phyloP scores from a whole-genome alignment of 495 filamentous ascomycete genomes.

The Annulohypoxylon moriforme region DNA sequence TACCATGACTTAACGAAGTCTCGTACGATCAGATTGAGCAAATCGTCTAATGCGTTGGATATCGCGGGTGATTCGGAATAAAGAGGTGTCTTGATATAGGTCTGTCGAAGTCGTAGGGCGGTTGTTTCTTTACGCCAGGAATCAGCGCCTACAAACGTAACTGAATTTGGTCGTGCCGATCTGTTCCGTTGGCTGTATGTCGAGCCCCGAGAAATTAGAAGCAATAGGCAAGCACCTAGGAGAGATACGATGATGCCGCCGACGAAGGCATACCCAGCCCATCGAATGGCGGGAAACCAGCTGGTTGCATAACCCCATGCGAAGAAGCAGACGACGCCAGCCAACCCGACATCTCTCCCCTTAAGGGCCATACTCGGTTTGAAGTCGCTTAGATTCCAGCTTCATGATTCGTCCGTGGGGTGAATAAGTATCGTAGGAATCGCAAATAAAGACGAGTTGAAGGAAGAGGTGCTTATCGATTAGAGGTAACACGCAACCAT shows the following conservation, averaged over 20 bases:
- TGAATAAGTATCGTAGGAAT: constrained; percentile 22
- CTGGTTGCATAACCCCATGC: constrained; percentile 85
- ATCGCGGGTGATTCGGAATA: constrained; percentile 83
- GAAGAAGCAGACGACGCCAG: constrained; percentile 77
- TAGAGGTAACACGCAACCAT: constrained; percentile 10
- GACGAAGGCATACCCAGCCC: constrained; percentile 80
- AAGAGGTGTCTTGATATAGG: constrained; percentile 67
- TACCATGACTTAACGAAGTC: constrained; percentile 95
- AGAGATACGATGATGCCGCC: constrained; percentile 69
- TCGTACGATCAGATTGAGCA: constrained; percentile 79
- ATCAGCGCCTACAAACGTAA: constrained; percentile 71
- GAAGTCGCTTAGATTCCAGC: constrained; percentile 47
- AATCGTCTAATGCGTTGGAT: constrained; percentile 81
- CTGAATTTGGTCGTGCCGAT: constrained; percentile 56
- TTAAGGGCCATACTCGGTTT: constrained; percentile 78
- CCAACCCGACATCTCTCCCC: constrained; percentile 77
- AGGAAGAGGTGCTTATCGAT: constrained; percentile 36
- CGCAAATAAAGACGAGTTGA: constrained; percentile 28
- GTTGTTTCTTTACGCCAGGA: constrained; percentile 76
- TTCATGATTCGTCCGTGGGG: constrained; percentile 53
- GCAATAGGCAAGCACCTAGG: constrained; percentile 61
- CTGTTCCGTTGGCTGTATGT: constrained; percentile 51
- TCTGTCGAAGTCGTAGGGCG: constrained; percentile 65
- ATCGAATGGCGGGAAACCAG: constrained; percentile 83
- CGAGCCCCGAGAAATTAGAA: constrained; percentile 69